These are phyloP conservation scores for Davidsoniella australis DNA, from an alignment of 2,329 filamentous ascomycete genomes.

Conservation along the genomic window DNA sequence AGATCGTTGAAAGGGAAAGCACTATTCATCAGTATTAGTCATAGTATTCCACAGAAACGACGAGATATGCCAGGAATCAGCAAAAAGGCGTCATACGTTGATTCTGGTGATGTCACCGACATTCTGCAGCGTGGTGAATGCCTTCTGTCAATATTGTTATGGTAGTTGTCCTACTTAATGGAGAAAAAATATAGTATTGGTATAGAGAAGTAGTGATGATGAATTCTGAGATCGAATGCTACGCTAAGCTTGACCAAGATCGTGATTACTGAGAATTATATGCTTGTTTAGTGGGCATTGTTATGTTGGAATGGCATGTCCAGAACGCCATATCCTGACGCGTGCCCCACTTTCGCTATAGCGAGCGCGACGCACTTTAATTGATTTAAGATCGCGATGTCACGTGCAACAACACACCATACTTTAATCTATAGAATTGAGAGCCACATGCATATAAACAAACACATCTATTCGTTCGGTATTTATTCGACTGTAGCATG, in stretches of 20 bases:
- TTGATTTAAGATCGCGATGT: slow-evolving; percentile 9
- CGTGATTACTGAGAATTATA: not conserved
- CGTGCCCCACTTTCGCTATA: slow-evolving; percentile 11
- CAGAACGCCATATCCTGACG: not conserved
- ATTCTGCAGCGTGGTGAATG: not conserved
- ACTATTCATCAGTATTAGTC: not conserved
- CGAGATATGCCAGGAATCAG: not conserved
- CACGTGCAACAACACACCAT: slow-evolving; percentile 8
- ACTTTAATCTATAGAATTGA: no score
- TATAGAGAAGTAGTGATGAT: not conserved
- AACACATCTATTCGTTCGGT: not conserved
- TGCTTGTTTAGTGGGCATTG: not conserved
- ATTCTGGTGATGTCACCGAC: slow-evolving; percentile 1
- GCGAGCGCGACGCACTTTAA: slow-evolving; percentile 3
- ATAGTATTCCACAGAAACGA: not conserved
- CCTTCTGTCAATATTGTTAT: not conserved
- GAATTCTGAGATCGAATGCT: not conserved
- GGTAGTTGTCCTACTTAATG: not conserved
- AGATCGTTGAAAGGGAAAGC: slow-evolving; percentile 7
- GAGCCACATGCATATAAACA: not conserved
- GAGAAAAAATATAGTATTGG: not conserved
- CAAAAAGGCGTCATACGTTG: slow-evolving; percentile 2
- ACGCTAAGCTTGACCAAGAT: not conserved
- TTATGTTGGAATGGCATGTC: not conserved
- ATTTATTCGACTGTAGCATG: not conserved